These are phyloP conservation scores for Limnomonas spitsbergensis DNA, from an alignment of 139 green algal genomes.

Conservation along the genomic window DNA sequence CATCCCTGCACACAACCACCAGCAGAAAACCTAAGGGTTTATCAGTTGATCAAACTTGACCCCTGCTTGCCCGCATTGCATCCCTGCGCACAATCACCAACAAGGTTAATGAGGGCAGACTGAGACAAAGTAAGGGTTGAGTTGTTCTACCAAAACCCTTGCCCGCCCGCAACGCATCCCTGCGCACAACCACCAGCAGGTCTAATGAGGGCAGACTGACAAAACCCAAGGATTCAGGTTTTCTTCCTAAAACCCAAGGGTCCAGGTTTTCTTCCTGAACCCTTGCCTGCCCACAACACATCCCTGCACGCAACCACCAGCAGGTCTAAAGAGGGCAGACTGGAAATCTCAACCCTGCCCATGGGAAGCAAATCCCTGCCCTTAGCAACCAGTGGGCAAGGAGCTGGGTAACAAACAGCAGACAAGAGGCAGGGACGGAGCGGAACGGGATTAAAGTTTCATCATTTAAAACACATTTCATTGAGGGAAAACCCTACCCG, in stretches of 20 bases:
- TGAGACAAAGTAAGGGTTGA: too few species aligned
- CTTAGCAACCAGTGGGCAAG: too few species aligned
- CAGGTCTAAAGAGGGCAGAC: background rate
- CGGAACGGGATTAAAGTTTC: too few species aligned
- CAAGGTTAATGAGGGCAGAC: background rate
- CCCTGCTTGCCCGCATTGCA: slow-evolving; percentile 77
- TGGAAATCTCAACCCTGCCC: too few species aligned
- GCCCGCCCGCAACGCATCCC: slow-evolving; percentile 68
- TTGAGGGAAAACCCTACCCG: too few species aligned
- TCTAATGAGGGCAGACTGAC: too few species aligned
- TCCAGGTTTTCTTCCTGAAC: slow-evolving; percentile 7
- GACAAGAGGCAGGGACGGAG: too few species aligned
- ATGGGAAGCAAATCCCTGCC: slow-evolving; percentile 58
- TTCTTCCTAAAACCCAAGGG: background rate
- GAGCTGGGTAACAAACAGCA: too few species aligned
- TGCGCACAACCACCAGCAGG: slow-evolving; percentile 11
- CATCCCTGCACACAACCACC: slow-evolving; percentile 32
- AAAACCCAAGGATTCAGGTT: background rate
- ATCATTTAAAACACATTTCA: too few species aligned
- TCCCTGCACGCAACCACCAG: slow-evolving; percentile 28
- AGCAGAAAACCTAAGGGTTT: background rate
- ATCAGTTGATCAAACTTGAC: slow-evolving; percentile 8
- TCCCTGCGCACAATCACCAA: slow-evolving; percentile 26
- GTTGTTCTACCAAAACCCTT: slow-evolving; percentile 60
- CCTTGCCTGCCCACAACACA: slow-evolving; percentile 77